phyloP scores from a whole-genome alignment of 2,329 filamentous ascomycete species.

The Phialocephala subalpina region DNA sequence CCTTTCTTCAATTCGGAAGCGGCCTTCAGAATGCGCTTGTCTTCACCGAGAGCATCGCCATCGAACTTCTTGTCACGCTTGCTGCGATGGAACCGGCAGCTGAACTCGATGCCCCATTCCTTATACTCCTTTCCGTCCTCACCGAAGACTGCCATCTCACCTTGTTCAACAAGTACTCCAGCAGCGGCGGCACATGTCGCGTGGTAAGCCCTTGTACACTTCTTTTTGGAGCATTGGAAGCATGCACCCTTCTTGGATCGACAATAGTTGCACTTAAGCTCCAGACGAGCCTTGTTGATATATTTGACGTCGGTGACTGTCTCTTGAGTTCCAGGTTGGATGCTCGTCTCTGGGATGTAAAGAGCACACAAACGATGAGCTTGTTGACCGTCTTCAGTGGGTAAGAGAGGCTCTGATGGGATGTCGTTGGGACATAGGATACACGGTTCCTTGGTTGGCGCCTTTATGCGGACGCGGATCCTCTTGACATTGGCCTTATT shows the following conservation, averaged over 20 bases:
- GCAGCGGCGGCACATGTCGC: conserved; percentile 93
- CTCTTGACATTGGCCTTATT: conserved; percentile 67
- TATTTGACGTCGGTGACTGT: conserved; percentile 79
- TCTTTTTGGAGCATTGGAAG: conserved; percentile 95
- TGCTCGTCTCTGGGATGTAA: conserved; percentile 91
- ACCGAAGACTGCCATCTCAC: conserved; percentile 84
- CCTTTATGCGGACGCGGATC: conserved; percentile 76
- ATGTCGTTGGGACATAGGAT: conserved; percentile 93
- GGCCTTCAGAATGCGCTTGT: conserved; percentile 71
- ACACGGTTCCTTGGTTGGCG: conserved; percentile 79
- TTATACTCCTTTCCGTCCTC: conserved; percentile 94
- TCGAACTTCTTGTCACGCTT: conserved; percentile 83
- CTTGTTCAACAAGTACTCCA: conserved; percentile 90
- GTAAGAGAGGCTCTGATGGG: conserved; percentile 79
- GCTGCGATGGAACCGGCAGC: conserved; percentile 90
- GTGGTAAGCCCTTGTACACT: conserved; percentile 92
- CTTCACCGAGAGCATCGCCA: conserved; percentile 73
- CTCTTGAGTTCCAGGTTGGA: conserved; percentile 76
- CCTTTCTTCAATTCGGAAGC: conserved; percentile 74
- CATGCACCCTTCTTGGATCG: conserved; percentile 94
- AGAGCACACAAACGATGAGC: conserved; percentile 89
- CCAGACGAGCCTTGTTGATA: conserved; percentile 86
- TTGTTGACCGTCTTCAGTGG: conserved; percentile 86
- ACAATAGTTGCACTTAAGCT: conserved; percentile 94
- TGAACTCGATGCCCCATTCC: conserved; percentile 90